A percentile compares a stretch with the other conserved stretches of the same genome.
Conservation (phyloP, 441 rosid species). For the Breynia disticha region DNA sequence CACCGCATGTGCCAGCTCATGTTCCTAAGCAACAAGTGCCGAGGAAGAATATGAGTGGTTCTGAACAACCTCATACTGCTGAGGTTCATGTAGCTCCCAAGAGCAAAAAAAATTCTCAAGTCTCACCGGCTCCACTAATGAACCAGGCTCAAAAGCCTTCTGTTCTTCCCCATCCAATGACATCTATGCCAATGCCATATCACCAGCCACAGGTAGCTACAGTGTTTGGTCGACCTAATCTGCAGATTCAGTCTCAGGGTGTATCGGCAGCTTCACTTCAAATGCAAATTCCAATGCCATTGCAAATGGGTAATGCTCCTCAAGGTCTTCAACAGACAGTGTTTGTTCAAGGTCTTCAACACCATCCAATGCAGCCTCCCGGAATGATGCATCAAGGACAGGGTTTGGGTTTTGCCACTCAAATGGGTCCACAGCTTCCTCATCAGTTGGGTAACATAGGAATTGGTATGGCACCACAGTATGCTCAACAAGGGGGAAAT, state of each 20-base stretch:
- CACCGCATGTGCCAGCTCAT: slow-evolving; percentile 48
- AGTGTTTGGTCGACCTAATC: slow-evolving; percentile 65
- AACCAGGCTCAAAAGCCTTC: slow-evolving; percentile 59
- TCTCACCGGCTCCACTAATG: slow-evolving; percentile 32
- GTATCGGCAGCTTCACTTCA: slow-evolving; percentile 53
- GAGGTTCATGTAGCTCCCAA: slow-evolving; percentile 40
- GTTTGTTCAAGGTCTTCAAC: slow-evolving; percentile 67
- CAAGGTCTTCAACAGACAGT: slow-evolving; percentile 76
- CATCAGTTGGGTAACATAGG: slow-evolving; percentile 65
- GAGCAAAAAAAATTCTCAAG: slow-evolving; percentile 51
- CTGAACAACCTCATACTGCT: slow-evolving; percentile 36
- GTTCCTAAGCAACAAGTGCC: slow-evolving; percentile 46
- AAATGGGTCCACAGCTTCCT: slow-evolving; percentile 57
- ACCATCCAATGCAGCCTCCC: slow-evolving; percentile 73
- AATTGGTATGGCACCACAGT: slow-evolving; percentile 53
- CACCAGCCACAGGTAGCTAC: slow-evolving; percentile 63
- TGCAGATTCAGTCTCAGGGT: slow-evolving; percentile 68
- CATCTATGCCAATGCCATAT: slow-evolving; percentile 61
- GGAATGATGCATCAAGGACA: slow-evolving; percentile 87
- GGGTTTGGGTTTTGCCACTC: slow-evolving; percentile 56
- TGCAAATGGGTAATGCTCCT: slow-evolving; percentile 59
- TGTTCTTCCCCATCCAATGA: slow-evolving; percentile 40
- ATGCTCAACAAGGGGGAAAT: slow-evolving; percentile 68
- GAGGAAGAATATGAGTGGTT: slow-evolving; percentile 36
- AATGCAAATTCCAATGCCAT: slow-evolving; percentile 60